These are phyloP conservation scores for Yarrowia sp. DNA, from an alignment of 805 yeast genomes.

Conservation along the genomic window DNA sequence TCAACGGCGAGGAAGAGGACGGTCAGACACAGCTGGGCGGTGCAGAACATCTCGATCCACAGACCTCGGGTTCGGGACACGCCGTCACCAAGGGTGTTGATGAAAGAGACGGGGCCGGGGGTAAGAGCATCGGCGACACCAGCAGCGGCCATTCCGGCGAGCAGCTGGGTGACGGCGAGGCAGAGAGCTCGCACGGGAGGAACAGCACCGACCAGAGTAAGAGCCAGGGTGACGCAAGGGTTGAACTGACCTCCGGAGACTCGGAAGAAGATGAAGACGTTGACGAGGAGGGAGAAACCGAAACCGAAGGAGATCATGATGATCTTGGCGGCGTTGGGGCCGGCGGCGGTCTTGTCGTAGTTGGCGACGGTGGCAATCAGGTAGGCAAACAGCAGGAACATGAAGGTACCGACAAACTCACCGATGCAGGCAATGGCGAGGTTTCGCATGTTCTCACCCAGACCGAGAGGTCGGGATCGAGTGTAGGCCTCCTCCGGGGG, in stretches of 20 bases:
- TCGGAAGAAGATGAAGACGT: slow-evolving; percentile 65
- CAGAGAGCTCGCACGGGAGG: slow-evolving; percentile 68
- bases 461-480: slow-evolving; percentile 35
- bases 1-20: slow-evolving; percentile 83
- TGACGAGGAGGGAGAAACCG: slow-evolving; percentile 80
- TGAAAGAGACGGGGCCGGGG: slow-evolving; percentile 71
- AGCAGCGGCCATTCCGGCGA: slow-evolving; percentile 91
- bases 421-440: slow-evolving; percentile 68
- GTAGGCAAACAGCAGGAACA: slow-evolving; percentile 78
- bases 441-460: slow-evolving; percentile 51
- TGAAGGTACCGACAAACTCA: slow-evolving; percentile 83
- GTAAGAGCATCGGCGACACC: slow-evolving; percentile 84
- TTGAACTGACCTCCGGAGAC: slow-evolving; percentile 87
- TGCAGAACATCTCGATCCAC: slow-evolving; percentile 79
- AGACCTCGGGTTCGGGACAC: slow-evolving; percentile 71
- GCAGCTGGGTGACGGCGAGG: slow-evolving; percentile 64
- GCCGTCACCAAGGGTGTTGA: slow-evolving; percentile 71
- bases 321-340: slow-evolving; percentile 52
- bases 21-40: slow-evolving; percentile 67
- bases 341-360: slow-evolving; percentile 44
- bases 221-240: slow-evolving; percentile 79
- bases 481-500: slow-evolving; percentile 28
- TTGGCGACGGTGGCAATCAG: slow-evolving; percentile 83
- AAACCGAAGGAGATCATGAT: slow-evolving; percentile 83
- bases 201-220: slow-evolving; percentile 69